Evolutionary conservation across 768 basidiomycete species (phyloP), one percentile per base, ranked within the genome.

Genomic region (Amanita thiersii): DNA sequence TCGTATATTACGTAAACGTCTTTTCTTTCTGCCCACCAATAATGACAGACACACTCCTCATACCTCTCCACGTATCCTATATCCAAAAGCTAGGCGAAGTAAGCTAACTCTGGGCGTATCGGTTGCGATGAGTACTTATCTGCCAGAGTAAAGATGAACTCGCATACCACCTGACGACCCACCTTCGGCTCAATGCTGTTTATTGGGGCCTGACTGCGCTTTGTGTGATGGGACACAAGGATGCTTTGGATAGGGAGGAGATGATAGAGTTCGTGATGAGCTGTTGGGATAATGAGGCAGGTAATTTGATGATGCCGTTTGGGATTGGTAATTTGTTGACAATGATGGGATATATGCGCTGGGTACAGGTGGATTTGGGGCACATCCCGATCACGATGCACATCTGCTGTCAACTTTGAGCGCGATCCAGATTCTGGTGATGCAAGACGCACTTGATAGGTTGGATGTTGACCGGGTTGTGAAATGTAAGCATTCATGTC

Each of bases 121-220:
- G 9, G 19, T 23, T 24, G 10, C 24, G n/a, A 10, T 24, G 20
- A 28, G 38, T 34, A 36, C 17, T 25, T 41, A 10, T 19, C 19
- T 4, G 8, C n/a, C 52, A 86, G 86, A 81, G 68, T 61, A 82
- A 83, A 44, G 79, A 89, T 66, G 89, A 91, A 49, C 71, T 96
- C 12, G 70, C 75, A 1, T 94, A 94, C 62, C 89, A 94, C 58
- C 70, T 94, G 14, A 93, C 93, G 0, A 71, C 91, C 9, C 96
- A 99, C 60, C 73, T 98, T 5, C 86, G 94, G 5, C 69, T 99
- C 62, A 98, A 97, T 59, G 94, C 92, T 2, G 70, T 98, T 5
- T 99, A 96, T 60, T 99, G 96, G 96, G 96, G 91, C 5, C 66
- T 92, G 29, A 90, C 86, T 0, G 91, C 96, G 0, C 65, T 94